Evolutionary conservation across 2,329 filamentous ascomycete genomes (phyloP).

Genomic region (Pseudogymnoascus sp.): DNA sequence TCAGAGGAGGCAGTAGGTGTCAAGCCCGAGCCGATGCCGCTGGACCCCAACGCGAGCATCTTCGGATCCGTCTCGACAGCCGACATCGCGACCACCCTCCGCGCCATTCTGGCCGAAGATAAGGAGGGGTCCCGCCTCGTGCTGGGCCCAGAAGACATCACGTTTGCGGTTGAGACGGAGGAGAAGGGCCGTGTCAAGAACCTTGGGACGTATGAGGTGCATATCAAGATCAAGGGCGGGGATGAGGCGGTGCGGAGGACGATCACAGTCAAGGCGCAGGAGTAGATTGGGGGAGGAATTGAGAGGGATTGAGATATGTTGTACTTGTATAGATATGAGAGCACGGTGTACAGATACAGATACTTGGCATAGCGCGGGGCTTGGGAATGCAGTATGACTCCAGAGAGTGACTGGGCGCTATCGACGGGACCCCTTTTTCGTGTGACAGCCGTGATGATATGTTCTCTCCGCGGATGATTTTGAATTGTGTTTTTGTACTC

Average conservation of each 20-base stretch:
- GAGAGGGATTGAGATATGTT: not conserved
- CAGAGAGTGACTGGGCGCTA: not conserved
- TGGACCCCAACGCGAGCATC: conserved; percentile 27
- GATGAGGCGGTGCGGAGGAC: conserved; percentile 33
- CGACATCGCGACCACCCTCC: conserved; percentile 42
- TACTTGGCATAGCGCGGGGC: not conserved
- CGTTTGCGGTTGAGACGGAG: conserved; percentile 35
- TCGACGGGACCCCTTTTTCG: not conserved
- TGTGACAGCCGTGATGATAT: not conserved
- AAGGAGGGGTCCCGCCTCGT: conserved; percentile 42
- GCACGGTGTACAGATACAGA: not conserved
- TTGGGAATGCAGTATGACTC: not conserved
- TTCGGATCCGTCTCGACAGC: conserved; percentile 45
- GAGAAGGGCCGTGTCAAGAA: conserved; percentile 40
- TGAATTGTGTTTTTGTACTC: not conserved
- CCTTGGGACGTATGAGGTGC: conserved; percentile 43
- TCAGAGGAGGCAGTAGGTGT: conserved; percentile 29
- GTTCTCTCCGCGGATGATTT: not conserved
- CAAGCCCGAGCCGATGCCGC: conserved; percentile 26
- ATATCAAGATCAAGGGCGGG: conserved; percentile 42
- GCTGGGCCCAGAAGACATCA: conserved; percentile 41
- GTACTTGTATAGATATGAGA: conserved; percentile 16
- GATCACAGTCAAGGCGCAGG: conserved; percentile 34
- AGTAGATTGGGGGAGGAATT: conserved; percentile 20
- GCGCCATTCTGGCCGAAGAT: conserved; percentile 39